A percentile compares a stretch with the other conserved stretches of the same genome.
Evolutionary conservation across 176 grass and related monocot genomes (phyloP).

Genomic region (Miscanthus lutarioriparius): DNA sequence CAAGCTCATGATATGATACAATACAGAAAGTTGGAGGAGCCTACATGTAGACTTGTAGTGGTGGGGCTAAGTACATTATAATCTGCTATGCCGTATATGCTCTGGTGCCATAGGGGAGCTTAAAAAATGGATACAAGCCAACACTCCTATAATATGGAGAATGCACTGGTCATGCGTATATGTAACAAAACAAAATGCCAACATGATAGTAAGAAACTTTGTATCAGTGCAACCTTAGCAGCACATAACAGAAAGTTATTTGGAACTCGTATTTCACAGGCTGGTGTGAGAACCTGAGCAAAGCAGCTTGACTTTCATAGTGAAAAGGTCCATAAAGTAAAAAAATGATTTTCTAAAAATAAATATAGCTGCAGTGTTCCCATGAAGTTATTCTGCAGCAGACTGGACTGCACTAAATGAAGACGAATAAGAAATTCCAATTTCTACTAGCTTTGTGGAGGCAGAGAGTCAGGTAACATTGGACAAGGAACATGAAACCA

Average conservation of each 20-base stretch:
- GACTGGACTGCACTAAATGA: neutral
- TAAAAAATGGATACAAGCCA: neutral
- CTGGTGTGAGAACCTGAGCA: neutral
- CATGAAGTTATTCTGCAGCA: neutral
- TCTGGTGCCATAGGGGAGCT: neutral
- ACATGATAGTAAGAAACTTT: neutral
- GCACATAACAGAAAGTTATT: neutral
- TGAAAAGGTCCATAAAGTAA: neutral
- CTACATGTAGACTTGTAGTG: neutral
- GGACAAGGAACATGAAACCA: neutral
- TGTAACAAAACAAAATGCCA: constrained; percentile 15
- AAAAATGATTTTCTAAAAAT: neutral
- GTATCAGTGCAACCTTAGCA: neutral
- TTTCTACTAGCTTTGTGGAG: neutral
- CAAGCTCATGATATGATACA: constrained; percentile 21
- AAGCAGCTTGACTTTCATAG: neutral
- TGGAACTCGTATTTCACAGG: neutral
- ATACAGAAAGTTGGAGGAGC: constrained; percentile 6
- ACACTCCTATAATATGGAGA: neutral
- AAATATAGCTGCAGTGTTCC: neutral
- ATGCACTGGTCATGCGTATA: neutral
- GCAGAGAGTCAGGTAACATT: neutral
- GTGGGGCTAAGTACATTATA: neutral
- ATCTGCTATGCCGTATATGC: neutral
- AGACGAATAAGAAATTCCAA: neutral